Evolutionary conservation across 2,329 filamentous ascomycete genomes (phyloP), one percentile per base, ranked within the genome.

Genomic region (Ophiostoma perfectum): DNA sequence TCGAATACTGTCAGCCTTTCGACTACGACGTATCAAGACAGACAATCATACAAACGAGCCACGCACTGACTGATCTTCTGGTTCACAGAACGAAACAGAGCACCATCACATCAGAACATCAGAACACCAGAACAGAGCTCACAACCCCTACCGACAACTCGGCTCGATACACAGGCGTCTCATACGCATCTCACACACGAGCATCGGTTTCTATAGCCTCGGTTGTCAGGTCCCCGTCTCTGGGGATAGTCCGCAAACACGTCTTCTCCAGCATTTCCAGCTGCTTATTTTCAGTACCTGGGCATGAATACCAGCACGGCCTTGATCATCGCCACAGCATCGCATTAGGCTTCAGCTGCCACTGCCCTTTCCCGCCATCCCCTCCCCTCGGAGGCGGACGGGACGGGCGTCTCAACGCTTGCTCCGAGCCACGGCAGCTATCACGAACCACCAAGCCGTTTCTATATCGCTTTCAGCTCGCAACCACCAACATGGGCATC

Each of bases 321-420:
- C 8, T 44, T n/a, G 44, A 38, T 12, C 55, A 63, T 16, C 39
- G 27, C 60, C 38, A 11, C 60, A 16, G 45, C 58, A 1, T 39
- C 45, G 36, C 18, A 55, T 11, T 58, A 65, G 6, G 16, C 66
- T 4, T 60, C 52, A 36, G 18, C 67, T 64, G 74, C 73, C 70
- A 72, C 66, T 67, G 63, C 71, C 70, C 66, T 71, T 77, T 80
- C 83, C 81, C 83, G 83, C 84, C 85, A 84, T 83, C 81, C 80
- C 80, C 83, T 85, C 83, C 84, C 82, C 77, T 72, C 78, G 82
- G 83, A 85, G 84, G 83, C 82, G 81, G 84, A 81, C 84, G 84
- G 78, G 84, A 84, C 83, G 80, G 83, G 82, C 72, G 66, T 71
- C 60, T 63, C 8, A 44, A 18, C 60, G 55, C 68, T 70, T 27